These are phyloP conservation scores for Lagerstroemia fauriei DNA, from an alignment of 441 rosid species.

Conservation along the genomic window DNA sequence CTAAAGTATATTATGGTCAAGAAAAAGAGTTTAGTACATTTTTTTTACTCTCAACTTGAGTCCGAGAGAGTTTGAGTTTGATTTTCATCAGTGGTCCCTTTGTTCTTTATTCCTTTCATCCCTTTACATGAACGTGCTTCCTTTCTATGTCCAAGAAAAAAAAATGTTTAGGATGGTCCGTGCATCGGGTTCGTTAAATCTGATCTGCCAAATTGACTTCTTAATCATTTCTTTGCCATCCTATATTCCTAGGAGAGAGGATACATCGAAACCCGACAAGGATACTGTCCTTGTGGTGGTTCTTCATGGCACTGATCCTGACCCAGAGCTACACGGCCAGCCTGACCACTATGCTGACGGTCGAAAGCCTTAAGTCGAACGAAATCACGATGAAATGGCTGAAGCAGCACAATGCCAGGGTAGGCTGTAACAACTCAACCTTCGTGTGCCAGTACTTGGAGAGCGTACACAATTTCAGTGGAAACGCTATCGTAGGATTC, in stretches of 20 bases:
- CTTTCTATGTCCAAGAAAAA: too few species aligned
- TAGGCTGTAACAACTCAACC: slow-evolving; percentile 11
- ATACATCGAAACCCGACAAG: slow-evolving; percentile 40
- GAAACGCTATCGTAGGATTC: not conserved
- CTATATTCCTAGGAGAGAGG: slow-evolving; percentile 44
- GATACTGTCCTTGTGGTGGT: slow-evolving; percentile 50
- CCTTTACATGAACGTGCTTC: slow-evolving; percentile 11
- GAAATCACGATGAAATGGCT: slow-evolving; percentile 26
- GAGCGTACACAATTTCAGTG: not conserved
- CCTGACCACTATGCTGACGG: slow-evolving; percentile 51
- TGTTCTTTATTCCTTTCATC: too few species aligned
- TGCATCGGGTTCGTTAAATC: too few species aligned
- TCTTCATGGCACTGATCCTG: slow-evolving; percentile 50
- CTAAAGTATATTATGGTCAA: too few species aligned
- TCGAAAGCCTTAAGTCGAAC: slow-evolving; percentile 33
- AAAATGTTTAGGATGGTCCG: too few species aligned
- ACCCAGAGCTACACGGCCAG: slow-evolving; percentile 55
- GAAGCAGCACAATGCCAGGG: not conserved
- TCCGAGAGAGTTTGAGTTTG: too few species aligned
- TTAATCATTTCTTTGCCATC: not conserved
- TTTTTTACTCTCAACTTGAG: too few species aligned
- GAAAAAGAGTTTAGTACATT: too few species aligned
- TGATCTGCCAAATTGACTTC: not conserved
- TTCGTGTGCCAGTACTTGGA: slow-evolving; percentile 11
- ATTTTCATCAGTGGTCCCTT: too few species aligned